A percentile compares a stretch with the other conserved stretches of the same genome.
Conservation (phyloP, 2,329 filamentous ascomycete genomes). For the Alternaria arbusti region DNA sequence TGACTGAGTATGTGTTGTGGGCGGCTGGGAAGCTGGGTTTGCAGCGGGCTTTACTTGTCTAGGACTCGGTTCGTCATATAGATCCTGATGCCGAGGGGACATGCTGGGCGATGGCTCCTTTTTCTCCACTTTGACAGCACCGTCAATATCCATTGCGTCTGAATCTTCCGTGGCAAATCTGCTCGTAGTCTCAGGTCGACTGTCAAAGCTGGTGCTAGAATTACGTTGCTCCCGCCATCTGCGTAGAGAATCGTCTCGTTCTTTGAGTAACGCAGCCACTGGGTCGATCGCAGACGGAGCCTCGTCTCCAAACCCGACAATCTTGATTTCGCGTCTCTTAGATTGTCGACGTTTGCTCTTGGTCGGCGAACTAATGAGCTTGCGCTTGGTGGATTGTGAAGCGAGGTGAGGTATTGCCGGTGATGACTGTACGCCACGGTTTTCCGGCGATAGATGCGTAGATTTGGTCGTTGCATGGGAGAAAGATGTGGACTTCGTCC, state of each 20-base stretch:
- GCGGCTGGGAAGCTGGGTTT: neutral
- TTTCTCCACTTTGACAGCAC: neutral
- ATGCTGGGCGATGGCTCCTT: slow-evolving; percentile 1
- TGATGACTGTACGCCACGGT: neutral
- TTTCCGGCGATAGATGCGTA: neutral
- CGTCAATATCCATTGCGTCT: slow-evolving; percentile 14
- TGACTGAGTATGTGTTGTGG: neutral
- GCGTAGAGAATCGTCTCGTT: slow-evolving; percentile 21
- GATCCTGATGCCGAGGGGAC: slow-evolving; percentile 28
- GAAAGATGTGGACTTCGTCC: neutral
- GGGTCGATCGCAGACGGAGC: slow-evolving; percentile 6
- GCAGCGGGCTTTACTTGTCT: neutral
- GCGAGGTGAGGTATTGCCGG: neutral
- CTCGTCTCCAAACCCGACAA: slow-evolving; percentile 19
- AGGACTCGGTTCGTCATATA: slow-evolving; percentile 23
- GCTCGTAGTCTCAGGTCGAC: slow-evolving; percentile 1
- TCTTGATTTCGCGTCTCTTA: slow-evolving; percentile 35
- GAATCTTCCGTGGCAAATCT: neutral
- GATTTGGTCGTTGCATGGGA: neutral
- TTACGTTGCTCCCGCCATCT: slow-evolving; percentile 20
- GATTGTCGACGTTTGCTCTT: slow-evolving; percentile 20
- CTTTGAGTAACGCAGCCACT: slow-evolving; percentile 1
- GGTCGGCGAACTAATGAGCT: slow-evolving; percentile 24
- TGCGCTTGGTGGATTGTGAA: slow-evolving; percentile 28
- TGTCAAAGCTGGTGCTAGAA: slow-evolving; percentile 20